phyloP scores from a whole-genome alignment of 2,329 filamentous ascomycete genomes.

The Aaosphaeria arxii region DNA sequence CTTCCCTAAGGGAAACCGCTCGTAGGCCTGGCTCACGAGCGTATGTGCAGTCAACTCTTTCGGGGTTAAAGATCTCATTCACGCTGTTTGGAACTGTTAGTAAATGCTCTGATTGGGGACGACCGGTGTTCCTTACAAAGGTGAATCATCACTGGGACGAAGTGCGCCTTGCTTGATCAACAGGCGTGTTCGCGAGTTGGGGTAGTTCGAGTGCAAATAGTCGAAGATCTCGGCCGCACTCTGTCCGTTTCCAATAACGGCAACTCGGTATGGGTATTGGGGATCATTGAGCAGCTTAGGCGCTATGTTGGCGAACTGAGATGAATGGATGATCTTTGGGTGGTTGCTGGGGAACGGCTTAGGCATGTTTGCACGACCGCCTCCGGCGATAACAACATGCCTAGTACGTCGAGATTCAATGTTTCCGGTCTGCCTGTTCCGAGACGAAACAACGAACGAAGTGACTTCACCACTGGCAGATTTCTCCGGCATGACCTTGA shows the following conservation, averaged over 20 bases:
- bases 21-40: slow-evolving; percentile 63
- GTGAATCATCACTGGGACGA: slow-evolving; percentile 89
- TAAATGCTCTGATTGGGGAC: neutral
- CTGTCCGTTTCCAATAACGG: slow-evolving; percentile 85
- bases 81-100: slow-evolving; percentile 56
- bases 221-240: slow-evolving; percentile 94
- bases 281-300: slow-evolving; percentile 58
- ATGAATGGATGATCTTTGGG: slow-evolving; percentile 80
- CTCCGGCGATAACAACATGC: slow-evolving; percentile 69
- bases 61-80: slow-evolving; percentile 94
- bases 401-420: slow-evolving; percentile 55
- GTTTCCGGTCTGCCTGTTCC: slow-evolving; percentile 57
- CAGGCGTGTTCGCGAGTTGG: slow-evolving; percentile 73
- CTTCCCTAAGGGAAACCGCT: slow-evolving; percentile 59
- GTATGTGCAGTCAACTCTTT: slow-evolving; percentile 75
- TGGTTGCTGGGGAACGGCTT: slow-evolving; percentile 65
- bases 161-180: slow-evolving; percentile 82
- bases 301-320: slow-evolving; percentile 70
- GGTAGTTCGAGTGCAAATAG: slow-evolving; percentile 78
- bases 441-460: slow-evolving; percentile 66
- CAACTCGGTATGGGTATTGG: slow-evolving; percentile 65
- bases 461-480: slow-evolving; percentile 52
- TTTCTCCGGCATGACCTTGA: slow-evolving; percentile 64
- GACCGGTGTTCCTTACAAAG: slow-evolving; percentile 65
- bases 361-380: slow-evolving; percentile 69